Conservation (phyloP, 1,284 basidiomycete genomes). For the Dichomitus squalens region DNA sequence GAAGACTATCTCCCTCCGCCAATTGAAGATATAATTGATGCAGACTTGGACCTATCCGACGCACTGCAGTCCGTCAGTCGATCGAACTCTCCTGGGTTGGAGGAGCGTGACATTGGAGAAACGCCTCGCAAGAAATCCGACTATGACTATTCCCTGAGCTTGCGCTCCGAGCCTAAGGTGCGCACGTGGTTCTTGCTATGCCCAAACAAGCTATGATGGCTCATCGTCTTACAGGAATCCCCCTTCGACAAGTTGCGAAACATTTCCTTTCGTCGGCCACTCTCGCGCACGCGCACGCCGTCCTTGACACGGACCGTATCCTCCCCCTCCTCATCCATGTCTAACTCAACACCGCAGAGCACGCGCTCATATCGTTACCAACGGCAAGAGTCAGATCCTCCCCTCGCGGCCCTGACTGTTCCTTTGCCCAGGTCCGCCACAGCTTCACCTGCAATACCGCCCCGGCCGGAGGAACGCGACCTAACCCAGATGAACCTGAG, state of each 20-base stretch:
- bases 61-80: slow-evolving; percentile 63
- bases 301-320: slow-evolving; percentile 68
- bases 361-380: slow-evolving; percentile 45
- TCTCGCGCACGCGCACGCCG: slow-evolving; percentile 65
- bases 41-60: slow-evolving; percentile 52
- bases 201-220: not conserved
- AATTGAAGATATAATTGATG: slow-evolving; percentile 38
- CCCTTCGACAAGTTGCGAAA: slow-evolving; percentile 70
- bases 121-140: slow-evolving; percentile 54
- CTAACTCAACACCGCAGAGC: slow-evolving; percentile 66
- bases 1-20: slow-evolving; percentile 53
- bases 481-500: slow-evolving; percentile 19
- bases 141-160: slow-evolving; percentile 64
- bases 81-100: slow-evolving; percentile 48
- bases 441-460: slow-evolving; percentile 40
- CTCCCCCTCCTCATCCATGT: slow-evolving; percentile 60
- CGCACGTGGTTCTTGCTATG: slow-evolving; percentile 19
- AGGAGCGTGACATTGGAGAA: slow-evolving; percentile 28
- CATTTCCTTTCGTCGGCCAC: slow-evolving; percentile 56
- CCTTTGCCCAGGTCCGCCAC: slow-evolving; percentile 60
- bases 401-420: slow-evolving; percentile 46
- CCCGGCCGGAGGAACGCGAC: slow-evolving; percentile 33
- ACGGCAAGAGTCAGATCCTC: slow-evolving; percentile 45
- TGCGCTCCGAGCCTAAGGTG: slow-evolving; percentile 68
- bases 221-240: slow-evolving; percentile 49